A percentile compares a stretch with the other conserved stretches of the same genome.
These are phyloP conservation scores for Hymenoscyphus salicellus DNA, from an alignment of 2,329 filamentous ascomycete species.

Conservation along the genomic window DNA sequence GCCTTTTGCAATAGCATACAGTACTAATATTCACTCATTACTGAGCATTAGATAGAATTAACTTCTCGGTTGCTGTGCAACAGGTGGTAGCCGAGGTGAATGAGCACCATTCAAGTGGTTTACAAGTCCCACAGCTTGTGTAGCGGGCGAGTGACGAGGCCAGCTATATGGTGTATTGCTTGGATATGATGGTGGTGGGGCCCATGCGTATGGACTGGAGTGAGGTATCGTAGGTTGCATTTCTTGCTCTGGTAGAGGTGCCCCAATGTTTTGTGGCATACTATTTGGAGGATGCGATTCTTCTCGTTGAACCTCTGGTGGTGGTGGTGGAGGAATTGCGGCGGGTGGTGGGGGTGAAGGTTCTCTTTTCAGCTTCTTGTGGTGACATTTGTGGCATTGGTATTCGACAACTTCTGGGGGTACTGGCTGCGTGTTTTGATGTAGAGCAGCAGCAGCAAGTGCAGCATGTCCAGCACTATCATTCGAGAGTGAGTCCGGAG, in stretches of 20 bases:
- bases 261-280: conserved; percentile 30
- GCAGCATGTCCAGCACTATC: conserved; percentile 29
- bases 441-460: conserved; percentile 35
- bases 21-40: no score
- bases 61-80: conserved; percentile 20
- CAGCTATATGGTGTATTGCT: conserved; percentile 46
- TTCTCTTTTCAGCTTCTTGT: conserved; percentile 45
- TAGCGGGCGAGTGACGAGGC: conserved; percentile 50
- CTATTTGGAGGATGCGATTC: conserved; percentile 23
- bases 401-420: conserved; percentile 45
- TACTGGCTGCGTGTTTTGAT: conserved; percentile 28
- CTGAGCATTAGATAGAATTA: conserved; percentile 23
- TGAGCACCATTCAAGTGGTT: conserved; percentile 49
- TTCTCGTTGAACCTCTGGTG: conserved; percentile 21
- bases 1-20: conserved; percentile 47
- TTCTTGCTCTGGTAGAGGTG: conserved; percentile 34
- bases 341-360: conserved; percentile 20
- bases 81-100: conserved; percentile 33
- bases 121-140: conserved; percentile 42
- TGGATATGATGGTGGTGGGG: conserved; percentile 41
- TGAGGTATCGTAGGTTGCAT: conserved; percentile 24
- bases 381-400: conserved; percentile 73
- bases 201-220: conserved; percentile 23
- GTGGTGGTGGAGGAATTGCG: conserved; percentile 12
- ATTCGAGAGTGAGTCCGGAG: conserved; percentile 11